Percentiles rank a stretch among this genome's conserved stretches.
Evolutionary conservation across 2,329 filamentous ascomycete species (phyloP).

Genomic region (Neurospora sp.): DNA sequence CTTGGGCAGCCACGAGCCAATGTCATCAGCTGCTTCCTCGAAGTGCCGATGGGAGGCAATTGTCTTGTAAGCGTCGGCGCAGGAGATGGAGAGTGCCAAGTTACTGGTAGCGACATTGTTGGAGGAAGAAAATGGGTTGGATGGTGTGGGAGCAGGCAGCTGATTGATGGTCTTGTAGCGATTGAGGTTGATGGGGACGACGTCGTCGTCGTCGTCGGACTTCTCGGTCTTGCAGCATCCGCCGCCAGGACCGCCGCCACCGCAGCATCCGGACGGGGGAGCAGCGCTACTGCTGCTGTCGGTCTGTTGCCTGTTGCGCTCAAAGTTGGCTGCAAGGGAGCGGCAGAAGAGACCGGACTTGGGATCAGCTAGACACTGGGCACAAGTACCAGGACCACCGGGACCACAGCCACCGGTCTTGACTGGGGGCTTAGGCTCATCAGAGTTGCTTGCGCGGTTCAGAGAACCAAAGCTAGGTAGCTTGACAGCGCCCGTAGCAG

Average conservation of each 20-base stretch:
- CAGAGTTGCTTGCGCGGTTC: constrained; percentile 15
- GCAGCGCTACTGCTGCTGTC: constrained; percentile 16
- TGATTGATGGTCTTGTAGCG: constrained; percentile 7
- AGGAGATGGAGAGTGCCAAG: constrained; percentile 52
- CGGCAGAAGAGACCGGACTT: constrained; percentile 77
- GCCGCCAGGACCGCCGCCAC: constrained; percentile 41
- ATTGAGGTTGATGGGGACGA: constrained; percentile 13
- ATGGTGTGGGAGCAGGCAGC: not conserved
- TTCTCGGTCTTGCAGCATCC: constrained; percentile 53
- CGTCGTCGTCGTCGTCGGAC: not conserved
- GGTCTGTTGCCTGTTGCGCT: constrained; percentile 22
- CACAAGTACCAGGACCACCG: constrained; percentile 67
- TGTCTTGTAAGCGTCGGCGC: constrained; percentile 70
- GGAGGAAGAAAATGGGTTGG: not conserved
- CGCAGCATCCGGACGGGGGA: constrained; percentile 45
- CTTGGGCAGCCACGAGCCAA: constrained; percentile 66
- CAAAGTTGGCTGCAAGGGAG: constrained; percentile 59
- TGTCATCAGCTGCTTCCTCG: constrained; percentile 60
- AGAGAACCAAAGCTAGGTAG: constrained; percentile 36
- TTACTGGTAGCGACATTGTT: constrained; percentile 19
- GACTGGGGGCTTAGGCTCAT: constrained; percentile 14
- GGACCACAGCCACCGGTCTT: constrained; percentile 41
- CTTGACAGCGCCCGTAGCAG: constrained; percentile 50
- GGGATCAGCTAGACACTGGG: constrained; percentile 67
- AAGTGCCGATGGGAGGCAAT: constrained; percentile 69